Conservation (phyloP, 192 early-diverging fungal species). For the Coemansia sp. region DNA sequence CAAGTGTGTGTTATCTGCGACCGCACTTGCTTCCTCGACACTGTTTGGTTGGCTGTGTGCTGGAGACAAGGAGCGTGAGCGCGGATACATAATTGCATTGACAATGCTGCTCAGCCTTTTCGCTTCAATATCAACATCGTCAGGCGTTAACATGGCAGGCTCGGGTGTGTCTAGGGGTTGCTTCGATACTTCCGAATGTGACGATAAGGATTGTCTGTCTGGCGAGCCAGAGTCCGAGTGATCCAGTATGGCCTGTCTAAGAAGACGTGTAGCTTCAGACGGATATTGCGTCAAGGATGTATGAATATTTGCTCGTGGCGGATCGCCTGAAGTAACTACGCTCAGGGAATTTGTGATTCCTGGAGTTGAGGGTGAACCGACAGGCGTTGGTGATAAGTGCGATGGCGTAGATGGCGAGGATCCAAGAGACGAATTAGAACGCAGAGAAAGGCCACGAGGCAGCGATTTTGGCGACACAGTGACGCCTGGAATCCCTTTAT, state of each 20-base stretch:
- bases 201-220: constrained; percentile 3
- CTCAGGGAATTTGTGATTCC: constrained; percentile 18
- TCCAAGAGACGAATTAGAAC: constrained; percentile 24
- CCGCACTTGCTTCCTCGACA: constrained; percentile 23
- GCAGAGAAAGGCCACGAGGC: constrained; percentile 35
- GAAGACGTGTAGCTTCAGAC: constrained; percentile 47
- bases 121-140: background rate
- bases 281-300: constrained; percentile 38
- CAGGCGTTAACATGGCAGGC: constrained; percentile 5
- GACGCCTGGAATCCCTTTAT: constrained; percentile 12
- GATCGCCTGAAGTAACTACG: constrained; percentile 15
- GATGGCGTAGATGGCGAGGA: constrained; percentile 40
- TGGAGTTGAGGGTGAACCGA: constrained; percentile 27
- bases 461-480: constrained; percentile 34
- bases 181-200: background rate
- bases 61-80: constrained; percentile 34
- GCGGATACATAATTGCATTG: background rate
- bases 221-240: constrained; percentile 18
- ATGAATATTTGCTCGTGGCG: background rate
- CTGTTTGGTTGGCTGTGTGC: constrained; percentile 34
- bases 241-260: constrained; percentile 39
- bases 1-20: constrained; percentile 11
- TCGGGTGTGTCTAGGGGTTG: background rate
- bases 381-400: constrained; percentile 21
- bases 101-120: background rate